Evolutionary conservation across 2,329 filamentous ascomycete genomes (phyloP).

Genomic region (Escovopsis sp.): DNA sequence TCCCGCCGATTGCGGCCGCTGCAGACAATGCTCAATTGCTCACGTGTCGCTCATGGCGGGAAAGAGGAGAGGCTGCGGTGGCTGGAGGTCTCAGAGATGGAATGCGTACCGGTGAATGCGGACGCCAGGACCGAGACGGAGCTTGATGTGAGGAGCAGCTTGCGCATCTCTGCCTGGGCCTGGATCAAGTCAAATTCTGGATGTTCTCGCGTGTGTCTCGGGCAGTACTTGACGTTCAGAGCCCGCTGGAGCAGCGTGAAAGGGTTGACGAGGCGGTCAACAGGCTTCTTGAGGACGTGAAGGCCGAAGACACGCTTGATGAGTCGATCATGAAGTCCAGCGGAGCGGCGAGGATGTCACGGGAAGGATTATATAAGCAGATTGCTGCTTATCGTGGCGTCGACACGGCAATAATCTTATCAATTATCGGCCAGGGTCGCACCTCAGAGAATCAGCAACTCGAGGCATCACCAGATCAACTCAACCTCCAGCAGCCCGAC

Average conservation of each 20-base stretch:
- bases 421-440: too few relatives aligned
- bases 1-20: too few relatives aligned
- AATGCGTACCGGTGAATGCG: slow-evolving; percentile 40
- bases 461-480: background rate
- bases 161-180: slow-evolving; percentile 13
- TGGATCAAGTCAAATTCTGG: background rate
- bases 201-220: background rate
- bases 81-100: background rate
- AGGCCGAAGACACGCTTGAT: too few relatives aligned
- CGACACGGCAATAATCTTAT: slow-evolving; percentile 32
- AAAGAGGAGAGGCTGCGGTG: slow-evolving; percentile 4
- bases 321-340: background rate
- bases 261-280: too few relatives aligned
- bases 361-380: too few relatives aligned
- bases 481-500: slow-evolving; percentile 3
- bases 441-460: background rate
- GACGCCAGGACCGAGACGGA: slow-evolving; percentile 57
- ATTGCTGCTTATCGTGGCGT: too few relatives aligned
- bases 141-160: slow-evolving; percentile 48
- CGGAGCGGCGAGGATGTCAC: background rate
- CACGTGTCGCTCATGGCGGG: too few relatives aligned
- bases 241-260: too few relatives aligned
- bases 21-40: too few relatives aligned
- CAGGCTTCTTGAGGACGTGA: too few relatives aligned
- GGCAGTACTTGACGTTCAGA: too few relatives aligned